phyloP scores from a whole-genome alignment of 345 rosid genomes.

The Lepidium sativum region DNA sequence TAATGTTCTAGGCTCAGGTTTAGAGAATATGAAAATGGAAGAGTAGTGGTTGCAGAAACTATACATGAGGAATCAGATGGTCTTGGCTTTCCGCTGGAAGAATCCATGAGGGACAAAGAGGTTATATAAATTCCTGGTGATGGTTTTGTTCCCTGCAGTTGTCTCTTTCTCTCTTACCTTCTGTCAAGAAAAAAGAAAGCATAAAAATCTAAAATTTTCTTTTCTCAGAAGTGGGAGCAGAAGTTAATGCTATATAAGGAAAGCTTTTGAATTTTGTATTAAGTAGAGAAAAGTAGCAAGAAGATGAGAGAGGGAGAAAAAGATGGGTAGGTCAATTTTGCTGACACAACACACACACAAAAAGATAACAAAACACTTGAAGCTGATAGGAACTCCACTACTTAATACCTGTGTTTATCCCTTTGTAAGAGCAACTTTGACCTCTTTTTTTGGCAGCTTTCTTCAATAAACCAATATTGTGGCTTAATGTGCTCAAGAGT shows the following conservation, averaged over 20 bases:
- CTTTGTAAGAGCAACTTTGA: conserved; percentile 17
- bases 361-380: conserved; percentile 26
- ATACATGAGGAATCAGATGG: conserved; percentile 26
- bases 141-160: background rate
- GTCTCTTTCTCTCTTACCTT: conserved; percentile 9
- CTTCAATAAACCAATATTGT: conserved; percentile 4
- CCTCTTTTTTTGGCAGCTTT: conserved; percentile 9
- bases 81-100: conserved; percentile 23
- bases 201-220: background rate
- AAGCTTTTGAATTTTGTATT: conserved; percentile 11
- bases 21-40: conserved; percentile 9
- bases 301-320: conserved; percentile 7
- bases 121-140: background rate
- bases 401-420: conserved; percentile 20
- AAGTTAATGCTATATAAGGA: conserved; percentile 32
- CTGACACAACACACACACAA: conserved; percentile 25
- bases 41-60: conserved; percentile 26
- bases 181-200: background rate
- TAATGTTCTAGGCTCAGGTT: conserved; percentile 10
- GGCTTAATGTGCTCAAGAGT: background rate
- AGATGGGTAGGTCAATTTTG: conserved; percentile 20
- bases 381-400: conserved; percentile 30
- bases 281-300: conserved; percentile 16
- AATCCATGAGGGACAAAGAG: conserved; percentile 29
- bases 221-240: conserved; percentile 19